Base-by-base conservation (phyloP, 2,329 filamentous ascomycete species). In the Penicillium sp. region DNA sequence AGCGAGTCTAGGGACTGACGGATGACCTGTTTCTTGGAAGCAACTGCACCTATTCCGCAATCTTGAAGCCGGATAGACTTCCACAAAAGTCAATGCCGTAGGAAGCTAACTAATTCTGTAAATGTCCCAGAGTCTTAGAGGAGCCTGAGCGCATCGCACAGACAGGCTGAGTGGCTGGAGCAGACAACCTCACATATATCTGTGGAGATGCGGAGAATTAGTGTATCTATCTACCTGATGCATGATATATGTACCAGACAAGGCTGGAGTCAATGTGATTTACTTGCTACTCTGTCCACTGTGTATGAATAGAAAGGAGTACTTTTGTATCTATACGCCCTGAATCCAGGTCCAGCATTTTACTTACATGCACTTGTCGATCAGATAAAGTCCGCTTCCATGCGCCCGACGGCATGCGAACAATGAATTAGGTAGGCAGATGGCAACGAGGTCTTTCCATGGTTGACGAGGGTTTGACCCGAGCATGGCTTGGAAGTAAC, bases 171-270 rank as follows among this genome's bases (percentile, higher is more conserved):
- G 26, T 35, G 26, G 51, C 30, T 22, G 19, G 50, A 24, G 38
- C 12, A 33, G 45, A 53, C 56, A 58, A 44, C 56, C 47, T 44
- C 30, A 17, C 56, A 35, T 51, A 17, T 40, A 56, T 38, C 44
- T 60, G 59, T 65, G 65, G 68, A 65, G 65, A 65, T 64, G 65
- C 66, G 66, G 66, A 68, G 68, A 68, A 65, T 68, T 68, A 60
- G 53, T 30, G 44, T 56, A 35, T 30, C 58, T 56, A 35, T 30
- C 58, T 58, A 53, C 57, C 56, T 59, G 40, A 56, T 54, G 61
- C 59, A 66, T 47, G 19, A 44, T 58, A 53, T 62, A 54, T 19
- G 60, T 63, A 40, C 42, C 28, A 24, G 30, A 40, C 17, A 35
- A 5, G 26, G 13, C 37, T 58, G 35, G 35, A 40, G 22, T 13